Evolutionary conservation across 345 rosid genomes (phyloP), one percentile per base, ranked within the genome.

Genomic region (Sapria himalayana): DNA sequence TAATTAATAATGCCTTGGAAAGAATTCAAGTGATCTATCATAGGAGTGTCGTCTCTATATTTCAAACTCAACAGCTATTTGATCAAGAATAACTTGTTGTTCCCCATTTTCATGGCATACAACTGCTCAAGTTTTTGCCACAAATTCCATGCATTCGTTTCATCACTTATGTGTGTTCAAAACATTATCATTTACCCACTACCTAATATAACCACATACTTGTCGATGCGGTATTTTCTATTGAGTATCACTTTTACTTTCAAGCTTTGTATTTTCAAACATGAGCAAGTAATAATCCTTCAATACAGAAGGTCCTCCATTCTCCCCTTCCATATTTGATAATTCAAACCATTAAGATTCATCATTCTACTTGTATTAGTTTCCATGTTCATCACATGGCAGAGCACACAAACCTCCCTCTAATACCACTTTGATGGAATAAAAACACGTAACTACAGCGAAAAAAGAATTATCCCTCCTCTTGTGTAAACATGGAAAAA

Each of bases 11-110:
- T n/a, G n/a, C n/a, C n/a, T 3, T 31, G 27, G 11, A 10, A 9
- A n/a, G 10, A 5, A 23, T 31, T 45, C 49, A 45, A 31, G 21
- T 45, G 49, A 31, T 45, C 29, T 3, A 6, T 6, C 3, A 45
- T 1, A 0, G 15, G 4, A 6, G 8, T n/a, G 14, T 10, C 39
- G 3, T 45, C 38, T 31, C 31, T 7, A 14, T 29, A 45, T 32
- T 11, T 45, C 22, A 27, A 7, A 4, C 0, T 10, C 19, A 37
- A 3, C 19, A 15, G 19, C 3, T 37, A 3, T 5, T 15, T 15
- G 4, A 13, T 1, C 21, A 1, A 16, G 12, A 17, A 39, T 2
- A 19, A 10, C 22, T 39, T 39, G 12, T 39, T 39, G 12, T 39
- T 17, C 12, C 25, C 0, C 2, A 20, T 45, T 18, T 45, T 32